Evolutionary conservation across 805 yeast species (phyloP), one percentile per base, ranked within the genome.

Genomic region (Candida sonorensis): DNA sequence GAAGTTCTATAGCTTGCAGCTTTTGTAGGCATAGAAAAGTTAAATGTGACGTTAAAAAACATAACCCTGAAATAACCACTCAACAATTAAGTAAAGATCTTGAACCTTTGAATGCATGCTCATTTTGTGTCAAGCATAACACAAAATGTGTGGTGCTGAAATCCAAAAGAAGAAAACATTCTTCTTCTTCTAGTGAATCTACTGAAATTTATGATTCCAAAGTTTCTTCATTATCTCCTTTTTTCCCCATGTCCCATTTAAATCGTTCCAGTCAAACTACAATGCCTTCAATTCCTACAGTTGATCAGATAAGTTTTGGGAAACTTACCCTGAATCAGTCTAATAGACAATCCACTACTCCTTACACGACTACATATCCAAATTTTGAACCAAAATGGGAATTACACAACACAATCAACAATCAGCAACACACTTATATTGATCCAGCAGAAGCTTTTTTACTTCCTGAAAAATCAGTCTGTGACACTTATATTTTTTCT

Each of bases 391-490:
- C 17, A 10, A 4, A 13, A 13, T 7, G 20, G 12, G 23, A 12
- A 10, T 8, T 5, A n/a, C 11, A 8, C 23, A 10, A n/a, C n/a
- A n/a, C n/a, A n/a, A n/a, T n/a, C n/a, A n/a, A n/a, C n/a, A n/a
- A n/a, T n/a, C n/a, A n/a, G n/a, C n/a, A n/a, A n/a, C n/a, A n/a
- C n/a, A n/a, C n/a, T n/a, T n/a, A n/a, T n/a, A 13, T 27, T 12
- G 30, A 24, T 5, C 23, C 23, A 10, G 5, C 14, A 8, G 24
- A 22, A 7, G 14, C 17, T 2, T 78, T 81, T 46, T 53, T 73
- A 29, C 53, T 81, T 19, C 88, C 88, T 2, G 67, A 72, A 11
- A 56, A 64, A 26, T 73, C 67, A 14, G 57, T 80, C 15, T 67
- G 79, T 34, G 71, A 70, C 40, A 81, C 74, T 40, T 56, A 81